Evolutionary conservation across 2,329 filamentous ascomycete genomes (phyloP).

Genomic region (Drechslera avenae): DNA sequence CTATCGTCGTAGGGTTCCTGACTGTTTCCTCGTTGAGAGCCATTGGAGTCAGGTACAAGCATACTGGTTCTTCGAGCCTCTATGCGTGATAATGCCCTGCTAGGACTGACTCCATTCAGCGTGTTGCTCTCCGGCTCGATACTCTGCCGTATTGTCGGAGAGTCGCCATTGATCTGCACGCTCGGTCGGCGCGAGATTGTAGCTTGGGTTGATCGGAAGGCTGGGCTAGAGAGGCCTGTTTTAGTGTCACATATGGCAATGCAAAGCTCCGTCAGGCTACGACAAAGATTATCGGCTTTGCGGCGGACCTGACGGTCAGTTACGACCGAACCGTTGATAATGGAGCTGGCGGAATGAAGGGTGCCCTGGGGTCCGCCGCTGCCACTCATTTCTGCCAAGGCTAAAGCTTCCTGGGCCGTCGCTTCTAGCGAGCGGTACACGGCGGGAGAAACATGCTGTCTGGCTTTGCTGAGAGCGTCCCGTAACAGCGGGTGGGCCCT

Average conservation of each 20-base stretch:
- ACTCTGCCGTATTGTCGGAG: slow-evolving; percentile 38
- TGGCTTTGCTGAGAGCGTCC: slow-evolving; percentile 79
- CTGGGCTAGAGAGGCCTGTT: slow-evolving; percentile 36
- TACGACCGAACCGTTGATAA: slow-evolving; percentile 62
- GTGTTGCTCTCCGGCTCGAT: slow-evolving; percentile 45
- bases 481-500: slow-evolving; percentile 75
- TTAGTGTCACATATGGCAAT: slow-evolving; percentile 67
- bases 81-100: slow-evolving; percentile 50
- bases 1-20: slow-evolving; percentile 33
- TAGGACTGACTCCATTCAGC: slow-evolving; percentile 39
- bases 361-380: slow-evolving; percentile 66
- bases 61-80: slow-evolving; percentile 52
- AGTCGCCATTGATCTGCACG: slow-evolving; percentile 45
- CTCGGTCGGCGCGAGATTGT: slow-evolving; percentile 41
- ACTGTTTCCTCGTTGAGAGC: slow-evolving; percentile 37
- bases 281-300: slow-evolving; percentile 91
- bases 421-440: slow-evolving; percentile 81
- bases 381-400: slow-evolving; percentile 78
- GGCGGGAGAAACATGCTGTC: slow-evolving; percentile 68
- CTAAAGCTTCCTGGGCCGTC: slow-evolving; percentile 79
- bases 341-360: slow-evolving; percentile 68
- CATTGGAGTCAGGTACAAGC: slow-evolving; percentile 20
- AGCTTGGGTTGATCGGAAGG: slow-evolving; percentile 31
- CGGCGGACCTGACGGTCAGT: slow-evolving; percentile 85
- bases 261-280: slow-evolving; percentile 89